Conservation (phyloP, 179 eudicot genomes). For the Actinidia arguta region DNA sequence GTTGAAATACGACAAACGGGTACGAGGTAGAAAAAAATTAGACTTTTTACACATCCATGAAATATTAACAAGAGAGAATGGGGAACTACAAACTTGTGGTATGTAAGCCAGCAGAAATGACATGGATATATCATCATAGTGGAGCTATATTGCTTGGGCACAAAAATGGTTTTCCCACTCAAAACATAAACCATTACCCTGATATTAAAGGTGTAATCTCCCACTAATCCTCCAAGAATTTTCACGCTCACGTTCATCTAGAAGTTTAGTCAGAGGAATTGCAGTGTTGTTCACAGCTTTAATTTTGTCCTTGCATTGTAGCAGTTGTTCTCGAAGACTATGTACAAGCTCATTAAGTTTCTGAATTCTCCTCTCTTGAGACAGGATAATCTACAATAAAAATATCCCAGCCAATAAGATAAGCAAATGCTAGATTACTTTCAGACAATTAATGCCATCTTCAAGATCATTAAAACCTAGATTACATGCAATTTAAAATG, state of each 20-base stretch:
- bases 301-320: conserved; percentile 3
- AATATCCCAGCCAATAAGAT: background rate
- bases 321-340: conserved; percentile 19
- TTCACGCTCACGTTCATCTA: conserved; percentile 8
- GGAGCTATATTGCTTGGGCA: background rate
- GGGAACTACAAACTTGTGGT: background rate
- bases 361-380: conserved; percentile 17
- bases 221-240: background rate
- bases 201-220: background rate
- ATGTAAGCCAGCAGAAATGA: background rate
- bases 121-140: background rate
- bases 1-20: background rate
- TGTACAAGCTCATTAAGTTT: conserved; percentile 17
- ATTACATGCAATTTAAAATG: background rate
- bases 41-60: background rate
- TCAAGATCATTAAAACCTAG: background rate
- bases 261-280: conserved; percentile 1
- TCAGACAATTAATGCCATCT: background rate
- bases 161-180: background rate
- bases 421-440: background rate
- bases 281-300: conserved; percentile 1
- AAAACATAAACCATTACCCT: too few relatives aligned
- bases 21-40: background rate
- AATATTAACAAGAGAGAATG: conserved; percentile 7
- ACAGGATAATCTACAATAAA: conserved; percentile 20